A percentile compares a stretch with the other conserved stretches of the same genome.
phyloP scores from a whole-genome alignment of 2,329 filamentous ascomycete genomes.

The Dactylellina parvicollis region DNA sequence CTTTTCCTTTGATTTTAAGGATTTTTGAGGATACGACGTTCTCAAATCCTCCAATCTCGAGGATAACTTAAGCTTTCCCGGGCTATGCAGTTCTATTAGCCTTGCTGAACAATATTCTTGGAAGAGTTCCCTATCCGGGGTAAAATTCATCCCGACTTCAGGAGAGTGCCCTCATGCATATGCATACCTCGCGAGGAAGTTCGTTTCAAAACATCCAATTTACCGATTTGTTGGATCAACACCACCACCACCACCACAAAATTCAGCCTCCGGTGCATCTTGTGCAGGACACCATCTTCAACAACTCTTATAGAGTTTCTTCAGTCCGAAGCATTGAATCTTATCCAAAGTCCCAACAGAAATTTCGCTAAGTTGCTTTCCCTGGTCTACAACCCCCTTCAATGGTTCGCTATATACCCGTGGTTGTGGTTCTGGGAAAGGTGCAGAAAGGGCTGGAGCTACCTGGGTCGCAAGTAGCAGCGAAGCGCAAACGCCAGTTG shows the following conservation, averaged over 20 bases:
- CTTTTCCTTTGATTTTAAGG: too few relatives aligned
- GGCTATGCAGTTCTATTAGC: background rate
- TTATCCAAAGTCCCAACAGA: slow-evolving; percentile 37
- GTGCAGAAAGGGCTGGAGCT: slow-evolving; percentile 32
- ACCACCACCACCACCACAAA: too few relatives aligned
- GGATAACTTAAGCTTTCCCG: background rate
- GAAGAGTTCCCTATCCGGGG: slow-evolving; percentile 7
- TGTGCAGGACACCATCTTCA: slow-evolving; percentile 28
- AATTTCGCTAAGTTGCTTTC: slow-evolving; percentile 32
- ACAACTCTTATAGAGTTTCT: slow-evolving; percentile 45
- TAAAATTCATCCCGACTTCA: slow-evolving; percentile 37
- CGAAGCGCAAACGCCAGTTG: slow-evolving; percentile 36
- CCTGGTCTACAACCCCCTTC: slow-evolving; percentile 38
- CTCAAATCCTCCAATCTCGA: too few relatives aligned
- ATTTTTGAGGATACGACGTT: too few relatives aligned
- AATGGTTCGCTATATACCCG: slow-evolving; percentile 36
- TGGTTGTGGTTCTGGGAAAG: slow-evolving; percentile 40
- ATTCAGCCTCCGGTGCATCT: too few relatives aligned
- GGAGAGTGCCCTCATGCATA: slow-evolving; percentile 14
- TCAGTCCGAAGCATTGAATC: slow-evolving; percentile 40
- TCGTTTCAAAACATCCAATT: slow-evolving; percentile 11
- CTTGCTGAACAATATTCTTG: background rate
- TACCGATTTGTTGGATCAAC: slow-evolving; percentile 34
- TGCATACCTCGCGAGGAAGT: slow-evolving; percentile 13
- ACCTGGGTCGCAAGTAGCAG: slow-evolving; percentile 32